A percentile compares a stretch with the other conserved stretches of the same genome.
Conservation (phyloP, 208 protist species). For the Paratrypanosoma confusum region DNA sequence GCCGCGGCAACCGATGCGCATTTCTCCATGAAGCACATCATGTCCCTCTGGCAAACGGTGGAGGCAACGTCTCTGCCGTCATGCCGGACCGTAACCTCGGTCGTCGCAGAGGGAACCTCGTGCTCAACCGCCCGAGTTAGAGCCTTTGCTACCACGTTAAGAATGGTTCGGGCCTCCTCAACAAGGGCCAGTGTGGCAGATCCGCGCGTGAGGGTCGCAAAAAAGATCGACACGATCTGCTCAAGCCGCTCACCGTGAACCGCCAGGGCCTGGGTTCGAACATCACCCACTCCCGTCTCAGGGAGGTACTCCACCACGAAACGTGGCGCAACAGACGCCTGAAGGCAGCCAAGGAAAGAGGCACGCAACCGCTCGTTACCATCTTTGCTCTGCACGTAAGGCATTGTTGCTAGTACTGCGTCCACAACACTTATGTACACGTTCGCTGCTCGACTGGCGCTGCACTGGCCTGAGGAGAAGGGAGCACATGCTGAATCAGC, state of each 20-base stretch:
- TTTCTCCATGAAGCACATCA: no score
- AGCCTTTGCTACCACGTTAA: constrained; percentile 38
- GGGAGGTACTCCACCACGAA: constrained; percentile 12
- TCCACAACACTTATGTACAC: constrained; percentile 51
- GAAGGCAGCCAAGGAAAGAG: constrained; percentile 45
- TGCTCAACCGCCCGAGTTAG: constrained; percentile 45
- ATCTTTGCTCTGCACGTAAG: constrained; percentile 25
- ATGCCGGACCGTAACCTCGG: no score
- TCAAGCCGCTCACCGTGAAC: constrained; percentile 33
- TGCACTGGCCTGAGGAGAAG: no score
- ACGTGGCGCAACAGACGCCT: constrained; percentile 38
- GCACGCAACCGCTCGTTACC: constrained; percentile 41
- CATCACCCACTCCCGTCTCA: constrained; percentile 6
- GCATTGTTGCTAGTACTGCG: constrained; percentile 29
- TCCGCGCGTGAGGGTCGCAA: constrained; percentile 25
- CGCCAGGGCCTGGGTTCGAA: constrained; percentile 18
- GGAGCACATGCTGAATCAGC: no score
- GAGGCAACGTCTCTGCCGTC: no score
- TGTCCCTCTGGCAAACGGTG: no score
- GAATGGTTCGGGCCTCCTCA: constrained; percentile 32
- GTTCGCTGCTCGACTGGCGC: no score
- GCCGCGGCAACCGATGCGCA: no score
- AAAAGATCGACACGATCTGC: constrained; percentile 32
- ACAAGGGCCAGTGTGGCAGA: constrained; percentile 23
- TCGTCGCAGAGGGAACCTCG: no score